phyloP scores from a whole-genome alignment of 139 green algal species.

The Mesotaenium endlicherianum region DNA sequence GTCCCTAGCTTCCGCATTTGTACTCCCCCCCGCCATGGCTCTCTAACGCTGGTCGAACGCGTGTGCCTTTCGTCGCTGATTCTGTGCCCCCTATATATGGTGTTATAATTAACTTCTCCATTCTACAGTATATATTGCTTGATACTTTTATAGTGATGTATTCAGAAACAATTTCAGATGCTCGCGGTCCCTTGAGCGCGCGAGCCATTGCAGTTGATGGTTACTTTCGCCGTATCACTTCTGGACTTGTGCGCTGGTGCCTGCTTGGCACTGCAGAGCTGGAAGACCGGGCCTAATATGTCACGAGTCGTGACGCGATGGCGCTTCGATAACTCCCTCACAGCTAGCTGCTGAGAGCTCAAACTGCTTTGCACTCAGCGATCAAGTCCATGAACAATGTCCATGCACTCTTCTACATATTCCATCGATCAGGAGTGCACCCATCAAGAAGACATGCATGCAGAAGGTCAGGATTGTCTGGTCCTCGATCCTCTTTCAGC shows the following conservation, averaged over 20 bases:
- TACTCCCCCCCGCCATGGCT: no score
- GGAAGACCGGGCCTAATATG: background rate
- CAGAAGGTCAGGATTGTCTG: no score
- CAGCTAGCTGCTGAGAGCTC: background rate
- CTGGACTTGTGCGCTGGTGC: background rate
- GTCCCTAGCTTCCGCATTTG: no score
- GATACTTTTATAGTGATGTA: no score
- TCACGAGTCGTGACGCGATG: background rate
- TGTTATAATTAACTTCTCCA: no score
- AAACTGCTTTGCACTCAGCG: background rate
- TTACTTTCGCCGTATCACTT: background rate
- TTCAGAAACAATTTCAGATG: background rate
- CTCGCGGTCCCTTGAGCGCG: background rate
- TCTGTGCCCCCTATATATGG: no score
- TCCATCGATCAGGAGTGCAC: background rate
- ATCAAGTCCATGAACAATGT: background rate
- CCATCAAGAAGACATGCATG: background rate
- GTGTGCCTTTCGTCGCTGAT: no score
- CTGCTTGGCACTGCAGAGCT: background rate
- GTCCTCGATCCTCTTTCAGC: no score
- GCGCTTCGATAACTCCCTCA: background rate
- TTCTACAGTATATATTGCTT: no score
- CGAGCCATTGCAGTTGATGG: background rate
- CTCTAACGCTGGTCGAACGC: no score
- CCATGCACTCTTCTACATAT: background rate